A percentile compares a stretch with the other conserved stretches of the same genome.
phyloP scores from a whole-genome alignment of 495 filamentous ascomycete genomes.

The Trichoderma virens region DNA sequence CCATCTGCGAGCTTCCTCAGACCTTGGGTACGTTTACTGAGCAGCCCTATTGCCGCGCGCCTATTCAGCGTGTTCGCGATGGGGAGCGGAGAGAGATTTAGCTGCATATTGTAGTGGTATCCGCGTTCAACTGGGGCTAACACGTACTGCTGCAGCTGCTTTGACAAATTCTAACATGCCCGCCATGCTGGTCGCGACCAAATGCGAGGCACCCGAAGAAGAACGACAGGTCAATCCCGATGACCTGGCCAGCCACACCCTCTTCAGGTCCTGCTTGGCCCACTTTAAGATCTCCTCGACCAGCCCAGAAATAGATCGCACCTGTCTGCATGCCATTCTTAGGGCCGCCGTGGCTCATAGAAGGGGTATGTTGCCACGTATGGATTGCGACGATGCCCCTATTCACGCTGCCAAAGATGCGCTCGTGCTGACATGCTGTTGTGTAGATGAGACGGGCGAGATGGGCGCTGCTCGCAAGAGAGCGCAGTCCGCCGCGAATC shows the following conservation, averaged over 20 bases:
- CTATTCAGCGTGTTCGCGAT: not conserved
- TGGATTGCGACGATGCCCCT: not conserved
- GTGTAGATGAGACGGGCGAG: conserved; percentile 10
- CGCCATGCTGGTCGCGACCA: conserved; percentile 71
- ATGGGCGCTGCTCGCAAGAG: conserved; percentile 19
- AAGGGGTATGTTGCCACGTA: conserved; percentile 49
- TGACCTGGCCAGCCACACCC: conserved; percentile 48
- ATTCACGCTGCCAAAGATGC: not conserved
- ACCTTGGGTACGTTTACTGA: conserved; percentile 72
- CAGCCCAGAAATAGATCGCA: conserved; percentile 64
- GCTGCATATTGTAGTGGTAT: not conserved
- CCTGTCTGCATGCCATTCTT: conserved; percentile 70
- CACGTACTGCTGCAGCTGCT: conserved; percentile 48
- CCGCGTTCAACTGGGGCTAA: conserved; percentile 3
- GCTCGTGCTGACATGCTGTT: not conserved
- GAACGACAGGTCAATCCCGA: conserved; percentile 52
- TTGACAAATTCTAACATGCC: conserved; percentile 61
- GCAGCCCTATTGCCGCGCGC: conserved; percentile 26
- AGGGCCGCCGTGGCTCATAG: conserved; percentile 55
- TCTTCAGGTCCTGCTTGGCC: conserved; percentile 52
- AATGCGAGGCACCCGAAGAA: conserved; percentile 65
- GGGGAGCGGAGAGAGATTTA: not conserved
- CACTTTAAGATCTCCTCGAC: conserved; percentile 65
- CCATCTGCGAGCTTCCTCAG: conserved; percentile 56
- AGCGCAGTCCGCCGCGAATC: conserved; percentile 44